phyloP scores from a whole-genome alignment of 2,329 filamentous ascomycete species.

The Xenoacremonium recifei region DNA sequence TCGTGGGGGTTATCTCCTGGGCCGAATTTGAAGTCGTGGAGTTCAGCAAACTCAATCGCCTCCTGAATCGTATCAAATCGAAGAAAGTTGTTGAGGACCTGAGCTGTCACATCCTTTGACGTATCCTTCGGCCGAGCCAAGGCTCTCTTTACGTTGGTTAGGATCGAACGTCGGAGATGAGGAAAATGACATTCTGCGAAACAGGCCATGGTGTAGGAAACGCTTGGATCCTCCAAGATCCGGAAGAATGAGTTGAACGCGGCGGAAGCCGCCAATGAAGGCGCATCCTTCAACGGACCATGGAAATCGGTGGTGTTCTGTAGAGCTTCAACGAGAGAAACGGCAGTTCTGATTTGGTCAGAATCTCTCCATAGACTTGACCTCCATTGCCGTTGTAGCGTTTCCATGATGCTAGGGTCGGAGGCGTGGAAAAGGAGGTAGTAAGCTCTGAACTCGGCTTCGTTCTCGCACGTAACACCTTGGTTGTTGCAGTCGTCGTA shows the following conservation, averaged over 20 bases:
- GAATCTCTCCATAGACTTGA: conserved; percentile 53
- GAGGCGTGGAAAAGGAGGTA: conserved; percentile 61
- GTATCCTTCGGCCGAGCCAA: conserved; percentile 56
- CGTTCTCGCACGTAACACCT: conserved; percentile 57
- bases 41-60: conserved; percentile 62
- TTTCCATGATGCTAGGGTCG: conserved; percentile 54
- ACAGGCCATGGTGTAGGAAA: conserved; percentile 70
- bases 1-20: conserved; percentile 34
- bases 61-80: conserved; percentile 67
- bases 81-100: conserved; percentile 55
- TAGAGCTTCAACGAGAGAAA: conserved; percentile 58
- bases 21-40: conserved; percentile 55
- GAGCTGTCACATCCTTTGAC: conserved; percentile 59
- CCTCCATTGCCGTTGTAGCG: conserved; percentile 56
- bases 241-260: conserved; percentile 57
- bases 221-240: conserved; percentile 53
- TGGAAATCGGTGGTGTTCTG: conserved; percentile 57
- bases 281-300: conserved; percentile 53
- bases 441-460: conserved; percentile 65
- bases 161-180: conserved; percentile 55
- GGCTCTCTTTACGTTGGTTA: conserved; percentile 53
- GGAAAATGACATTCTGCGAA: conserved; percentile 68
- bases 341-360: conserved; percentile 59
- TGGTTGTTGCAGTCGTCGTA: conserved; percentile 65
- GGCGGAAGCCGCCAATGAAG: conserved; percentile 48